Conservation (phyloP, 1,139 yeast species). For the Zygotorulaspora mrakii region DNA sequence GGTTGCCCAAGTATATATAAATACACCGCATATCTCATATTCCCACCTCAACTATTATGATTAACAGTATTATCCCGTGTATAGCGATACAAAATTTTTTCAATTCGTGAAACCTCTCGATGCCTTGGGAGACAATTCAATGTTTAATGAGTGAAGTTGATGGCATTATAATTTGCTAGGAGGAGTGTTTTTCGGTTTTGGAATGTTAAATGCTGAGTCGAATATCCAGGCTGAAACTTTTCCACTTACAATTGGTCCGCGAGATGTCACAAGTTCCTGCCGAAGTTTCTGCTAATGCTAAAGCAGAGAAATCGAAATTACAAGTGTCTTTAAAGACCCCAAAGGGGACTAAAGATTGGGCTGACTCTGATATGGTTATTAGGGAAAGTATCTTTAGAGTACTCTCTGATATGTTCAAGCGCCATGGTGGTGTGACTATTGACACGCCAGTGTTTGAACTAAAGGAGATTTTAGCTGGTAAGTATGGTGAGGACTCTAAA, state of each 20-base stretch:
- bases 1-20: too few species aligned
- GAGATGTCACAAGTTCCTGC: constrained; percentile 15
- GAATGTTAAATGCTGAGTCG: constrained; percentile 9
- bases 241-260: constrained; percentile 4
- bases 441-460: constrained; percentile 97
- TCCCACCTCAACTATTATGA: constrained; percentile 3
- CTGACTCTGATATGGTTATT: constrained; percentile 93
- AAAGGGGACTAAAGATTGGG: constrained; percentile 98
- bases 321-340: constrained; percentile 85
- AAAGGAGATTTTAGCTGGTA: constrained; percentile 91
- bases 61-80: constrained; percentile 7
- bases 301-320: constrained; percentile 38
- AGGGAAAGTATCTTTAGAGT: constrained; percentile 81
- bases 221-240: constrained; percentile 4
- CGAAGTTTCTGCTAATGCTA: constrained; percentile 14
- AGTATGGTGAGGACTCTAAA: constrained; percentile 97
- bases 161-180: neutral
- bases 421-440: constrained; percentile 96
- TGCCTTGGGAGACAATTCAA: neutral
- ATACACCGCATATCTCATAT: constrained; percentile 4
- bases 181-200: neutral
- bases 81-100: constrained; percentile 15
- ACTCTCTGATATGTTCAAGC: constrained; percentile 70
- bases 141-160: neutral
- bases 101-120: neutral